Evolutionary conservation across 2,329 filamentous ascomycete genomes (phyloP).

Genomic region (Aspergillus neotritici): DNA sequence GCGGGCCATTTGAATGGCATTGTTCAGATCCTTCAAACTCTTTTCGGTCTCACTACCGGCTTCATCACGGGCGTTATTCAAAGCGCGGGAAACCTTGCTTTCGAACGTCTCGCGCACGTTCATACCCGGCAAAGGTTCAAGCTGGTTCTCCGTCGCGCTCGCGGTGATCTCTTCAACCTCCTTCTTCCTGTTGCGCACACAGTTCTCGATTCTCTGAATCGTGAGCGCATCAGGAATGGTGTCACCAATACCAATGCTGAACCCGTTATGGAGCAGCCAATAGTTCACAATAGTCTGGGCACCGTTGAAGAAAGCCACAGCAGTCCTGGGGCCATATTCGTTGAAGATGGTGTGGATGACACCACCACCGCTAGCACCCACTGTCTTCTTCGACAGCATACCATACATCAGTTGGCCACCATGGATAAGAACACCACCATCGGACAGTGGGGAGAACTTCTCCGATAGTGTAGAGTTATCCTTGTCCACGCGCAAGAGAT

Average conservation of each 20-base stretch:
- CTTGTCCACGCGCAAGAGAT: constrained; percentile 61
- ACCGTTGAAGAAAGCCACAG: constrained; percentile 94
- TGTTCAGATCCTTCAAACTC: constrained; percentile 92
- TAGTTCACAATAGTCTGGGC: constrained; percentile 93
- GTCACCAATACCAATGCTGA: constrained; percentile 97
- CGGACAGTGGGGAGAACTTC: constrained; percentile 58
- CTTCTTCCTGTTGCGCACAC: constrained; percentile 74
- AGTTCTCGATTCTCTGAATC: constrained; percentile 75
- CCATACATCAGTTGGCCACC: constrained; percentile 87
- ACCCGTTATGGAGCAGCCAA: constrained; percentile 93
- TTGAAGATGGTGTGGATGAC: constrained; percentile 96
- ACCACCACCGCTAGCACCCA: constrained; percentile 84
- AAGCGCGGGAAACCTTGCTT: constrained; percentile 86
- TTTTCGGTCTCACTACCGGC: constrained; percentile 89
- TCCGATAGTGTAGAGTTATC: constrained; percentile 52
- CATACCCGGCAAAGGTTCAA: constrained; percentile 96
- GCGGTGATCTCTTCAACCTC: constrained; percentile 71
- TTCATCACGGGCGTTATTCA: constrained; percentile 94
- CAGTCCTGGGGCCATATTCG: constrained; percentile 76
- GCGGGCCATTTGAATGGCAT: constrained; percentile 90
- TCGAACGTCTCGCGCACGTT: constrained; percentile 98
- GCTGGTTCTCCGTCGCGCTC: constrained; percentile 73
- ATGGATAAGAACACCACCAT: constrained; percentile 76
- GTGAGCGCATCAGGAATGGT: constrained; percentile 86
- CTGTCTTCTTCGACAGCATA: constrained; percentile 84